These are phyloP conservation scores for Komagataella ulmi DNA, from an alignment of 805 yeast genomes.

Conservation along the genomic window DNA sequence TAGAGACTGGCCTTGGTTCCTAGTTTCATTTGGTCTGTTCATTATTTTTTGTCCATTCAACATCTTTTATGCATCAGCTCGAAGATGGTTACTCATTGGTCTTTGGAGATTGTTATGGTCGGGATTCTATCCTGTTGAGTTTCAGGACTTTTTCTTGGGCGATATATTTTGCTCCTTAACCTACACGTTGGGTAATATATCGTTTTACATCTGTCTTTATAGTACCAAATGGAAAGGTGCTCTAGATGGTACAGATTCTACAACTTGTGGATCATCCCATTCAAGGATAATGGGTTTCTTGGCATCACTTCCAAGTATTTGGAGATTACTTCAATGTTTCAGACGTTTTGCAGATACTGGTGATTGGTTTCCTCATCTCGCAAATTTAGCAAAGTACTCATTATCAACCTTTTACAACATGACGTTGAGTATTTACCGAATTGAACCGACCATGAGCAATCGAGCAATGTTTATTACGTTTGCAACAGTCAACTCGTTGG, in stretches of 20 bases:
- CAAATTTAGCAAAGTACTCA: constrained; percentile 71
- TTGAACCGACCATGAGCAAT: constrained; percentile 27
- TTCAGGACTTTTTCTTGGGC: constrained; percentile 86
- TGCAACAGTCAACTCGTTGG: constrained; percentile 61
- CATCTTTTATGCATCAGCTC: constrained; percentile 41
- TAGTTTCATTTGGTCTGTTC: constrained; percentile 35
- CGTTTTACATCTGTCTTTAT: constrained; percentile 78
- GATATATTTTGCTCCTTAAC: constrained; percentile 84
- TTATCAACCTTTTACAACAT: constrained; percentile 57
- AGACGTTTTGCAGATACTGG: constrained; percentile 89
- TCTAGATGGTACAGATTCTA: constrained; percentile 21
- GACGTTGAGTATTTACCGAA: constrained; percentile 67
- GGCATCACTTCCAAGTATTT: constrained; percentile 71
- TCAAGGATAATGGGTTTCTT: constrained; percentile 76
- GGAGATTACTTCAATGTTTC: constrained; percentile 85
- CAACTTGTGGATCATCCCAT: constrained; percentile 61
- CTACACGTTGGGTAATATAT: constrained; percentile 74
- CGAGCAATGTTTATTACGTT: constrained; percentile 56
- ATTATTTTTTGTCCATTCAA: constrained; percentile 50
- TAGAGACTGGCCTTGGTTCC: constrained; percentile 71
- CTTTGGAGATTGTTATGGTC: constrained; percentile 62
- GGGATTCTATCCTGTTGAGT: constrained; percentile 91
- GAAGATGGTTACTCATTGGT: constrained; percentile 68
- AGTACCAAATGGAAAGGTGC: constrained; percentile 55
- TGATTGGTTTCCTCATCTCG: constrained; percentile 92